These are phyloP conservation scores for Olyra latifolia DNA, from an alignment of 176 grass and related monocot genomes.

Conservation along the genomic window DNA sequence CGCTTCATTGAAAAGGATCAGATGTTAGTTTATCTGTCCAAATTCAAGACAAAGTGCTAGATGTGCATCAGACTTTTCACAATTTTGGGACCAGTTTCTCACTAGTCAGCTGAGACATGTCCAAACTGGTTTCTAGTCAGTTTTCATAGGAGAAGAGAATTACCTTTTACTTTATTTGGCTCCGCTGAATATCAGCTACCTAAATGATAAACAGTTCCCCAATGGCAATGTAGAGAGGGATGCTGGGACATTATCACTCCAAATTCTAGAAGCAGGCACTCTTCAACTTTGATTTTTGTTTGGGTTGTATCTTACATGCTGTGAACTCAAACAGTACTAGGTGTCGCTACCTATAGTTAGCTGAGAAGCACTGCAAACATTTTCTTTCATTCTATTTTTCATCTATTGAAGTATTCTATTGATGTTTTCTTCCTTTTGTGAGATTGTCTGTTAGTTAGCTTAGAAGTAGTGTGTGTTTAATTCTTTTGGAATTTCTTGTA, in stretches of 20 bases:
- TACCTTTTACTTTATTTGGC: background rate
- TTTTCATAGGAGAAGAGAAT: background rate
- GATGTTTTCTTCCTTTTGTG: slow-evolving; percentile 12
- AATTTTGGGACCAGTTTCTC: slow-evolving; percentile 5
- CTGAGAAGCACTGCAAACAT: background rate
- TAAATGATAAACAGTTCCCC: background rate
- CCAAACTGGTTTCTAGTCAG: background rate
- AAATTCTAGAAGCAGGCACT: slow-evolving; percentile 3
- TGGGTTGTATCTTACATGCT: slow-evolving; percentile 14
- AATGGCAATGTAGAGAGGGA: background rate
- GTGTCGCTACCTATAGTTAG: background rate
- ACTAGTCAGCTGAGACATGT: slow-evolving; percentile 4
- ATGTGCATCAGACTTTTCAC: background rate
- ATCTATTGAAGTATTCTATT: background rate
- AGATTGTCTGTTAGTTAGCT: slow-evolving; percentile 1
- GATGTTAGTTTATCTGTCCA: background rate
- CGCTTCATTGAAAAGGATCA: background rate
- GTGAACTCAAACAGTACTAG: background rate
- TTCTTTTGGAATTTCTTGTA: background rate
- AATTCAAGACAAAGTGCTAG: background rate
- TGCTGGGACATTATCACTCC: background rate
- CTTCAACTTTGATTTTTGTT: slow-evolving; percentile 1
- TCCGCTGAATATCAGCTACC: slow-evolving; percentile 1
- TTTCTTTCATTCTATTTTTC: background rate
- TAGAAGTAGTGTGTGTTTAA: background rate